Evolutionary conservation across 805 yeast genomes (phyloP).

Genomic region (Candida michaelii): DNA sequence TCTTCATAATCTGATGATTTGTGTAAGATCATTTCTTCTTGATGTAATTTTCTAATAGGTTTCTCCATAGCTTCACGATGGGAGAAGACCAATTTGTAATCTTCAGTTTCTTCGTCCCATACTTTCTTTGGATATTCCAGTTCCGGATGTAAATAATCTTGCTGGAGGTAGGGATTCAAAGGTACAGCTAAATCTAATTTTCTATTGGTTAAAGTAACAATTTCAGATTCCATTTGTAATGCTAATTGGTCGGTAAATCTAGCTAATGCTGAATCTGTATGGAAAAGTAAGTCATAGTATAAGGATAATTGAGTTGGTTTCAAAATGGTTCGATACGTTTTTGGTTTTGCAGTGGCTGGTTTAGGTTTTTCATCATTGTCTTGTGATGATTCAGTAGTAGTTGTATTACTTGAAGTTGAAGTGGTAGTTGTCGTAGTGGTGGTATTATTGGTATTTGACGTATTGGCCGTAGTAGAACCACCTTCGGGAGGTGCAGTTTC

Average conservation of each 20-base stretch:
- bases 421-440: background rate
- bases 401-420: background rate
- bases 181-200: constrained; percentile 75
- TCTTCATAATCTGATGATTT: constrained; percentile 84
- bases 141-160: constrained; percentile 49
- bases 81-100: constrained; percentile 25
- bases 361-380: constrained; percentile 1
- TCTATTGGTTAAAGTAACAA: constrained; percentile 73
- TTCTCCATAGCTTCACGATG: constrained; percentile 35
- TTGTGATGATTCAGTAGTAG: background rate
- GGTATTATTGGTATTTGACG: background rate
- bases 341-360: constrained; percentile 47
- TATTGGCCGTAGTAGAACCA: background rate
- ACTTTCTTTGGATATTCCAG: constrained; percentile 46
- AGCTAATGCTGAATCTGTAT: constrained; percentile 73
- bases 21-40: constrained; percentile 50
- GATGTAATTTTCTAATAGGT: constrained; percentile 38
- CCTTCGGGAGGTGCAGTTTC: constrained; percentile 4
- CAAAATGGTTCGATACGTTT: constrained; percentile 73
- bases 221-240: constrained; percentile 83
- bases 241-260: constrained; percentile 78
- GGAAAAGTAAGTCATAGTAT: constrained; percentile 81
- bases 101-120: constrained; percentile 38
- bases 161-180: constrained; percentile 59
- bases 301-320: constrained; percentile 78